Evolutionary conservation across 1,284 basidiomycete genomes (phyloP).

Genomic region (Quambalaria eucalypti): DNA sequence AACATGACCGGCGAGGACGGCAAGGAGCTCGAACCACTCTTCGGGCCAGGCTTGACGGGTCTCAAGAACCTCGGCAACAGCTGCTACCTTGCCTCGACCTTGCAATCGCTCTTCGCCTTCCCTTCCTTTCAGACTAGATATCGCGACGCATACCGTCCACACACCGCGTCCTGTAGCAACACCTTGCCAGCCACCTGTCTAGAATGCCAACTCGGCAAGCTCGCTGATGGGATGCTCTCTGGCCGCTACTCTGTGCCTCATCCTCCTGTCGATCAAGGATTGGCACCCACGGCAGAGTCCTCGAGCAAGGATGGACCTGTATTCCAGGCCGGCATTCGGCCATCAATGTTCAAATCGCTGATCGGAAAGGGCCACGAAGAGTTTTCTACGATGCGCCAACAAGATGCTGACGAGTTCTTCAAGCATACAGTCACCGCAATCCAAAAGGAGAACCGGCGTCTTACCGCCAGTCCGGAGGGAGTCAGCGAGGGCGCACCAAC

Average conservation of each 20-base stretch:
- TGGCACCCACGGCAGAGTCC: constrained; percentile 5
- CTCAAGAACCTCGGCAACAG: constrained; percentile 90
- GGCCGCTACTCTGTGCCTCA: constrained; percentile 76
- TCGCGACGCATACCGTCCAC: constrained; percentile 54
- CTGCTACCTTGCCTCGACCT: constrained; percentile 92
- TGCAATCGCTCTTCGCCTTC: constrained; percentile 79
- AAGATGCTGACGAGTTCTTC: constrained; percentile 94
- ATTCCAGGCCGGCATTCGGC: constrained; percentile 80
- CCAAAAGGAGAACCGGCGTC: constrained; percentile 49
- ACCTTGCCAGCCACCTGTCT: constrained; percentile 71
- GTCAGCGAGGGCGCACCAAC: constrained; percentile 6
- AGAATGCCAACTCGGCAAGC: constrained; percentile 88
- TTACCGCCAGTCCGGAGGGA: not conserved
- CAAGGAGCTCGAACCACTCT: constrained; percentile 74
- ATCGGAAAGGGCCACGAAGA: constrained; percentile 87
- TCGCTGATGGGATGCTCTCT: constrained; percentile 83
- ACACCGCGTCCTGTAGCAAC: constrained; percentile 62
- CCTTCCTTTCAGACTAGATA: constrained; percentile 70
- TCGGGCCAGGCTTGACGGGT: constrained; percentile 80
- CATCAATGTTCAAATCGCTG: constrained; percentile 75
- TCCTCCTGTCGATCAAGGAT: constrained; percentile 3
- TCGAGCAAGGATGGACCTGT: constrained; percentile 6
- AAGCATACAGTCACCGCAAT: constrained; percentile 66
- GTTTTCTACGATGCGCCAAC: constrained; percentile 92
- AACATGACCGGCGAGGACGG: constrained; percentile 84